Percentiles rank a stretch among this genome's conserved stretches.
Evolutionary conservation across 106 monocot species (phyloP).

Genomic region (Allium cepa): DNA sequence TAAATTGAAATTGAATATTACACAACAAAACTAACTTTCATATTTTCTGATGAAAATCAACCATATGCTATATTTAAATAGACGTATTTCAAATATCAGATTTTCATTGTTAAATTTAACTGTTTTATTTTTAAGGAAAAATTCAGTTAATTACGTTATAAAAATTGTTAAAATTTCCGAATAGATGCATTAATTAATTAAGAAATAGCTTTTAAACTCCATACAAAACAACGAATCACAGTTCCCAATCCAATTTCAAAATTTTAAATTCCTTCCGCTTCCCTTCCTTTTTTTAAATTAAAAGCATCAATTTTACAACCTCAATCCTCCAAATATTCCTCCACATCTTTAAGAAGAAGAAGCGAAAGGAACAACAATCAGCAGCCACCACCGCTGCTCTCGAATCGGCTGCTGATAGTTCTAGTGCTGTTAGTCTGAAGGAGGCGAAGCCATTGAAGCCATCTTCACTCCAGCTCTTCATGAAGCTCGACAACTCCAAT

Average conservation of each 20-base stretch:
- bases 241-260: neutral
- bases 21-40: too few species aligned
- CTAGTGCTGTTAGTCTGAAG: neutral
- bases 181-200: too few species aligned
- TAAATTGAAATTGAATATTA: too few species aligned
- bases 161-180: too few species aligned
- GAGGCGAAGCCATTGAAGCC: constrained; percentile 10
- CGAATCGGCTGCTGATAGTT: neutral
- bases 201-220: too few species aligned
- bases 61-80: too few species aligned
- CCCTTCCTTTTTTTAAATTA: neutral
- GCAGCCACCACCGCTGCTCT: neutral
- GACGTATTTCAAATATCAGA: too few species aligned
- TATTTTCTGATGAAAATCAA: too few species aligned
- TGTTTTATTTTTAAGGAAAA: too few species aligned
- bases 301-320: constrained; percentile 8
- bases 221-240: too few species aligned
- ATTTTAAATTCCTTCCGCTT: neutral
- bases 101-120: too few species aligned
- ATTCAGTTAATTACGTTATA: too few species aligned
- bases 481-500: constrained; percentile 20
- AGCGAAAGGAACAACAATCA: neutral
- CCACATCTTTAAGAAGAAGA: constrained; percentile 13
- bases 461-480: constrained; percentile 38
- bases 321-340: neutral